Evolutionary conservation across 2,329 filamentous ascomycete species (phyloP).

Genomic region (Trichothecium roseum): DNA sequence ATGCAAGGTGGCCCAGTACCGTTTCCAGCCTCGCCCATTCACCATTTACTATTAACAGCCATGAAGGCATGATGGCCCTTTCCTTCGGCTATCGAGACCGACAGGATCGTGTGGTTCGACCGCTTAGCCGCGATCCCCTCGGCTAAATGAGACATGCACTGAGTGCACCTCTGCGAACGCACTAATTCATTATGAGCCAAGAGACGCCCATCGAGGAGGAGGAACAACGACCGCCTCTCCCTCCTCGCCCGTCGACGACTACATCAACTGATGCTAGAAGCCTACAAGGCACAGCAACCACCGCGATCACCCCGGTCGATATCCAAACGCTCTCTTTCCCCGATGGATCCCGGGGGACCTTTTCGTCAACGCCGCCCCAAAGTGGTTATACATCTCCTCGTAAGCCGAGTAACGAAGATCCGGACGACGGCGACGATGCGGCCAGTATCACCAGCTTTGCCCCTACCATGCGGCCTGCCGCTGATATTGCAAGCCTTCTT

Average conservation of each 20-base stretch:
- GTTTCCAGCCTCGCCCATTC: too few species aligned
- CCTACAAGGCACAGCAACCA: conserved; percentile 62
- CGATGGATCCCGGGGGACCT: conserved; percentile 57
- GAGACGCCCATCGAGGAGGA: conserved; percentile 27
- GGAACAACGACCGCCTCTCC: conserved; percentile 41
- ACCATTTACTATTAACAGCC: conserved; percentile 10
- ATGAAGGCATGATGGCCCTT: conserved; percentile 21
- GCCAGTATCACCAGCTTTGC: conserved; percentile 58
- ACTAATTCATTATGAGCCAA: conserved; percentile 2
- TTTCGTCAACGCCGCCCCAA: conserved; percentile 31
- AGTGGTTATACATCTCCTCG: conserved; percentile 31
- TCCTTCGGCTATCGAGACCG: background rate
- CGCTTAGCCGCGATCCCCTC: background rate
- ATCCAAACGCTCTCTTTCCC: conserved; percentile 67
- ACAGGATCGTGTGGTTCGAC: conserved; percentile 8
- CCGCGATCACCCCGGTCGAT: conserved; percentile 72
- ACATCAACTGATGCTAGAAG: conserved; percentile 23
- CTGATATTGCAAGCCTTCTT: conserved; percentile 74
- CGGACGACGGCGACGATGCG: conserved; percentile 48
- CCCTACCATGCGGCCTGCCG: conserved; percentile 49
- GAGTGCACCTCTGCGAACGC: background rate
- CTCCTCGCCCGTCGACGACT: conserved; percentile 33
- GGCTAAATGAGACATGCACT: background rate
- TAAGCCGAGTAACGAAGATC: conserved; percentile 16
- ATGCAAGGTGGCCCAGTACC: too few species aligned